Evolutionary conservation across 805 yeast species (phyloP).

Genomic region (Candida insectorum): DNA sequence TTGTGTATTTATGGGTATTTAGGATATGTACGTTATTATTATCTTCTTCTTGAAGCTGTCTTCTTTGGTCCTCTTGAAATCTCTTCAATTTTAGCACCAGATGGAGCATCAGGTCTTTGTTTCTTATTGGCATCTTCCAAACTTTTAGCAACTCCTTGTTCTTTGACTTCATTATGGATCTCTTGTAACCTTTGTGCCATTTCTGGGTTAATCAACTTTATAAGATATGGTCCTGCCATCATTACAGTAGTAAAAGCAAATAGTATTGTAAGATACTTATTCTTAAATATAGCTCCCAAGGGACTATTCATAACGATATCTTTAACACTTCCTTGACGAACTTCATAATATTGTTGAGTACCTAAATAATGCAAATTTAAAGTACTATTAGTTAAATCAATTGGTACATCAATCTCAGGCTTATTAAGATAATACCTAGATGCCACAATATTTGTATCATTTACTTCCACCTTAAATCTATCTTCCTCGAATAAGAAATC

Average conservation of each 20-base stretch:
- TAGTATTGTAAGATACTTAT: slow-evolving; percentile 30
- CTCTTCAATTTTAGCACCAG: too few species aligned
- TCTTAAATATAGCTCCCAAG: slow-evolving; percentile 38
- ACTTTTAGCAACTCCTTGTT: too few species aligned
- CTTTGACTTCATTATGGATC: slow-evolving; percentile 12
- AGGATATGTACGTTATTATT: too few species aligned
- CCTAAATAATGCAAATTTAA: slow-evolving; percentile 10
- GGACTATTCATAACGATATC: slow-evolving; percentile 39
- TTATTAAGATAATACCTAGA: slow-evolving; percentile 18
- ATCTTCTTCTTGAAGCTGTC: too few species aligned
- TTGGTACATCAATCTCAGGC: not conserved
- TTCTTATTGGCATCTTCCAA: too few species aligned
- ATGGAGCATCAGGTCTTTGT: too few species aligned
- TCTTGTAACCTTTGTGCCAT: slow-evolving; percentile 30
- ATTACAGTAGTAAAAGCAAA: slow-evolving; percentile 25
- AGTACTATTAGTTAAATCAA: slow-evolving; percentile 1
- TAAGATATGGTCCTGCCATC: slow-evolving; percentile 29
- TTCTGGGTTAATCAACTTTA: slow-evolving; percentile 33
- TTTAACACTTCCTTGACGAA: slow-evolving; percentile 23
- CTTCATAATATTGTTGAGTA: slow-evolving; percentile 33
- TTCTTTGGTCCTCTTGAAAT: too few species aligned
- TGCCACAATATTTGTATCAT: slow-evolving; percentile 18
- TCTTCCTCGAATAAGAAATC: slow-evolving; percentile 28
- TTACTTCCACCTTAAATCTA: slow-evolving; percentile 25
- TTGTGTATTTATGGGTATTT: too few species aligned